These are phyloP conservation scores for Catunica adiposa DNA, from an alignment of 2,329 filamentous ascomycete species.

Conservation along the genomic window DNA sequence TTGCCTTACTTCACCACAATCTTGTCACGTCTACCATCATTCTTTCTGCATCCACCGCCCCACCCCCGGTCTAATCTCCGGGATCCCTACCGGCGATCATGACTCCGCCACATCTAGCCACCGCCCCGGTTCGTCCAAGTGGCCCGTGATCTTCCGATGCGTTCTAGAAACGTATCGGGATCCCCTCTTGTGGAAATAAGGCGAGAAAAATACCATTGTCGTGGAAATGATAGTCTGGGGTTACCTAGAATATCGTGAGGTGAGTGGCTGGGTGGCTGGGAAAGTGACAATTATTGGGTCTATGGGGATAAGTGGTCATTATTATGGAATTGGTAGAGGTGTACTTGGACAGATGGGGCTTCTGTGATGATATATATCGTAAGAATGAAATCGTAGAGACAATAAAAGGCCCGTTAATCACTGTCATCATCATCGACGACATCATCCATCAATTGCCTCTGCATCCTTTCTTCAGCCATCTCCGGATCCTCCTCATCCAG, in stretches of 20 bases:
- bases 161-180: neutral
- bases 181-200: too few relatives aligned
- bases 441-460: constrained; percentile 39
- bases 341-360: too few relatives aligned
- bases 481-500: constrained; percentile 29
- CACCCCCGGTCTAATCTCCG: neutral
- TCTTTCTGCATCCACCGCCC: neutral
- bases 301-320: too few relatives aligned
- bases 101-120: constrained; percentile 1
- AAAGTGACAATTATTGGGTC: too few relatives aligned
- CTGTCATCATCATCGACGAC: constrained; percentile 47
- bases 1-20: neutral
- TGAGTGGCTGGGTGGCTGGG: too few relatives aligned
- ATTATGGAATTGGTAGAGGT: too few relatives aligned
- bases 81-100: neutral
- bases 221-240: too few relatives aligned
- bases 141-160: neutral
- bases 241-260: too few relatives aligned
- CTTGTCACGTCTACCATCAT: neutral
- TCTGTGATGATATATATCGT: too few relatives aligned
- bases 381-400: too few relatives aligned
- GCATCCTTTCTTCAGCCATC: constrained; percentile 32
- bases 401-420: constrained; percentile 23
- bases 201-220: too few relatives aligned
- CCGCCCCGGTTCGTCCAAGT: neutral